Conservation (phyloP, 1,284 basidiomycete genomes). For the Psilocybe mexicana region DNA sequence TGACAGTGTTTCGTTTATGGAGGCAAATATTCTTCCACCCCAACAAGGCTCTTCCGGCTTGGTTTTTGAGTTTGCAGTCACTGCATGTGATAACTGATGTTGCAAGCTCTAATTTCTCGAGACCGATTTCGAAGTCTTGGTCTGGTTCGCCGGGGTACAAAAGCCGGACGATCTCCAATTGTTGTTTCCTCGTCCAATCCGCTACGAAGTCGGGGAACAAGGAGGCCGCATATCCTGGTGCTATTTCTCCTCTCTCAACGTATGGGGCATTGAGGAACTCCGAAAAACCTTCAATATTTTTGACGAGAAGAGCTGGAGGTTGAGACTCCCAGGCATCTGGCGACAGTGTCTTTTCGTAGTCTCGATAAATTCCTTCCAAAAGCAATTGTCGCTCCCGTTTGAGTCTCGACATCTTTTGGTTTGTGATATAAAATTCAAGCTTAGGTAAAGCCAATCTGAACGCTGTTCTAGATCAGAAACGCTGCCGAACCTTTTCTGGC, state of each 20-base stretch:
- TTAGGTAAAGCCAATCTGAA: conserved; percentile 19
- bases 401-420: conserved; percentile 16
- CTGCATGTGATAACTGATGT: conserved; percentile 22
- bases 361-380: conserved; percentile 18
- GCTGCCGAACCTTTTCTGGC: neutral
- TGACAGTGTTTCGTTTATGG: conserved; percentile 14
- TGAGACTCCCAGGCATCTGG: conserved; percentile 23
- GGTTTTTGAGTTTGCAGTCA: conserved; percentile 14
- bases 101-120: conserved; percentile 21
- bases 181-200: conserved; percentile 17
- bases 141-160: conserved; percentile 8
- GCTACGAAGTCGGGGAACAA: conserved; percentile 18
- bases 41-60: conserved; percentile 16
- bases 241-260: conserved; percentile 17
- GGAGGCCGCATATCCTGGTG: conserved; percentile 10
- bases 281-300: conserved; percentile 15
- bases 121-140: conserved; percentile 11
- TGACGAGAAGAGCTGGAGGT: conserved; percentile 16
- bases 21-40: conserved; percentile 24
- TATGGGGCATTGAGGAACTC: conserved; percentile 17
- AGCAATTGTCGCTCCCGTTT: conserved; percentile 19
- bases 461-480: neutral
- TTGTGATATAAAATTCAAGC: conserved; percentile 16
- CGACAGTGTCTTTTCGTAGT: conserved; percentile 20
- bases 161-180: conserved; percentile 14